Conservation (phyloP, 2,329 filamentous ascomycete species). For the Aspergillus aculeatinus region DNA sequence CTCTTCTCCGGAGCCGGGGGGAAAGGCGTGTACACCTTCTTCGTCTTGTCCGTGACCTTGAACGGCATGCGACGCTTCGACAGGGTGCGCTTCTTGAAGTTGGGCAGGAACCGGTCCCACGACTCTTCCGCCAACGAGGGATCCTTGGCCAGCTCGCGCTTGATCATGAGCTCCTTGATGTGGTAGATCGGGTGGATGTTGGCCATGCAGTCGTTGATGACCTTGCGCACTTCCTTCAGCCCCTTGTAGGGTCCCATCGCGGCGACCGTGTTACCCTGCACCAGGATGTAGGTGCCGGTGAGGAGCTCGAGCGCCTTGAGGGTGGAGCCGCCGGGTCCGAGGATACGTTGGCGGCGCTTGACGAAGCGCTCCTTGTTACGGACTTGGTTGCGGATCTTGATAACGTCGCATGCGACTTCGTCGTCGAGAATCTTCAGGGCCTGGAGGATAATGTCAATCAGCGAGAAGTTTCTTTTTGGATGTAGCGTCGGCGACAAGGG, state of each 20-base stretch:
- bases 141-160: slow-evolving; percentile 86
- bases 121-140: slow-evolving; percentile 81
- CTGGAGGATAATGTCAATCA: slow-evolving; percentile 23
- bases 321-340: slow-evolving; percentile 88
- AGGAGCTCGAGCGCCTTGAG: slow-evolving; percentile 91
- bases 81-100: slow-evolving; percentile 93
- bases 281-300: slow-evolving; percentile 87
- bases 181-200: slow-evolving; percentile 90
- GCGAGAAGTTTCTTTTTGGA: not conserved
- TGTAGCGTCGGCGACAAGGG: not conserved
- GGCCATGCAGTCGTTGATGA: slow-evolving; percentile 93
- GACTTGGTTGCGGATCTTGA: slow-evolving; percentile 90
- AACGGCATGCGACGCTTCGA: slow-evolving; percentile 78
- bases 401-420: slow-evolving; percentile 86
- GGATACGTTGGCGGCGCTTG: slow-evolving; percentile 86
- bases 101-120: slow-evolving; percentile 94
- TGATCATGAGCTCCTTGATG: slow-evolving; percentile 95
- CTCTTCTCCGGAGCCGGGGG: slow-evolving; percentile 96
- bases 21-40: slow-evolving; percentile 96
- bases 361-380: slow-evolving; percentile 94
- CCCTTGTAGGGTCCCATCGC: slow-evolving; percentile 92
- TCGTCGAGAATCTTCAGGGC: slow-evolving; percentile 94
- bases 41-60: slow-evolving; percentile 87
- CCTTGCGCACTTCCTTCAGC: slow-evolving; percentile 83
- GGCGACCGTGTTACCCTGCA: slow-evolving; percentile 93